Percentiles rank a stretch among this genome's conserved stretches.
phyloP scores from a whole-genome alignment of 148 eudicot genomes.

The Diospyros lotus region DNA sequence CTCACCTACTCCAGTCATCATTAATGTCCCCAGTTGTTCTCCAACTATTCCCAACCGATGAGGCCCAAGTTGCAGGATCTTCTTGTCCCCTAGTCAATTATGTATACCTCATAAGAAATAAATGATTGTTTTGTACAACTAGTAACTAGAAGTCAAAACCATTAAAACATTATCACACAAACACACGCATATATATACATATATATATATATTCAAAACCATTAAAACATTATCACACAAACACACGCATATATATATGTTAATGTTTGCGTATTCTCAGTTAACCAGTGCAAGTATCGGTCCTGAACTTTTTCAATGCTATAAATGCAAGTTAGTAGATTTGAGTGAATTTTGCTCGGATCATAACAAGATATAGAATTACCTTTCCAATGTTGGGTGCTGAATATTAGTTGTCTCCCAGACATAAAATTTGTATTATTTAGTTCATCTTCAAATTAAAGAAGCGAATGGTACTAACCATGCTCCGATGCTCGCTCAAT shows the following conservation, averaged over 20 bases:
- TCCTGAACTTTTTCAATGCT: too few species aligned
- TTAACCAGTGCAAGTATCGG: too few species aligned
- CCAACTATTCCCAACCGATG: slow-evolving; percentile 72
- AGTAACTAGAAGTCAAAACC: too few species aligned
- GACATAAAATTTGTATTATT: too few species aligned
- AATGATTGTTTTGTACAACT: neutral
- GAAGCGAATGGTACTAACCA: too few species aligned
- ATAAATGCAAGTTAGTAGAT: too few species aligned
- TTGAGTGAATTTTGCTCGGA: too few species aligned
- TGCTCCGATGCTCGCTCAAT: too few species aligned
- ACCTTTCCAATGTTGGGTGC: too few species aligned
- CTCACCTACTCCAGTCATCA: slow-evolving; percentile 70
- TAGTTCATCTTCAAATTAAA: too few species aligned
- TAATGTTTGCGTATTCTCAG: neutral
- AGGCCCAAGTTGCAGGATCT: slow-evolving; percentile 82
- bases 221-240: neutral
- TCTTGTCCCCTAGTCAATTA: slow-evolving; percentile 55
- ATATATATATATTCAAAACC: neutral
- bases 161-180: neutral
- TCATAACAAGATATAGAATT: too few species aligned
- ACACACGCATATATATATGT: neutral
- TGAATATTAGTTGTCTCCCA: too few species aligned
- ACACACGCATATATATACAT: neutral
- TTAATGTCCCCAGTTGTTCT: slow-evolving; percentile 78
- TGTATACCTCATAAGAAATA: neutral